phyloP scores from a whole-genome alignment of 2,329 filamentous ascomycete species.

The Karstenula rhodostoma region DNA sequence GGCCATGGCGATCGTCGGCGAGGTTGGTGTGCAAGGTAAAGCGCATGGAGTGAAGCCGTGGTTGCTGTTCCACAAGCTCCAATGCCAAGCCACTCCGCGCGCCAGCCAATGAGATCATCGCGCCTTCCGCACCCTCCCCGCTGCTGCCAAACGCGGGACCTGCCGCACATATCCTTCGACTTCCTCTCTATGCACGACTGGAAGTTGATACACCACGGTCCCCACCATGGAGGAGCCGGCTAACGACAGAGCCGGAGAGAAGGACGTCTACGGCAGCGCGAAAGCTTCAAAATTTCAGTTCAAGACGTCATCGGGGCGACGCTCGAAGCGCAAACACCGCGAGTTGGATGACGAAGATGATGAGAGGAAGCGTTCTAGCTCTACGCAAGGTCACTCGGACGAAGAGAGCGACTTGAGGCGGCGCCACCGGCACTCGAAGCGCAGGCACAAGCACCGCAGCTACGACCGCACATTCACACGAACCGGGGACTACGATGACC shows the following conservation, averaged over 20 bases:
- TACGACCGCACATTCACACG: conserved; percentile 35
- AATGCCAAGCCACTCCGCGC: conserved; percentile 29
- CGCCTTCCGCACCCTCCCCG: conserved; percentile 37
- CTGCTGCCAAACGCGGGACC: background rate
- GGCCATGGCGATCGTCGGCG: conserved; percentile 39
- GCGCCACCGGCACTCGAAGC: conserved; percentile 26
- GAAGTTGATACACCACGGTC: conserved; percentile 18
- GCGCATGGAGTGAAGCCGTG: background rate
- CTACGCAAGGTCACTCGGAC: conserved; percentile 27
- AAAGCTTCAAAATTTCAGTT: conserved; percentile 51
- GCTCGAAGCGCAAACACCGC: conserved; percentile 29
- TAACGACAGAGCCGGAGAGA: conserved; percentile 26
- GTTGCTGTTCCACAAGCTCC: conserved; percentile 9
- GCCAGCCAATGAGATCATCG: conserved; percentile 38
- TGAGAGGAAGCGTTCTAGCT: conserved; percentile 9
- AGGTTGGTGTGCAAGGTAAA: background rate
- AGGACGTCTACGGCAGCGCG: conserved; percentile 33
- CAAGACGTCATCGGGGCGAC: conserved; percentile 40
- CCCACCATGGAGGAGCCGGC: conserved; percentile 40
- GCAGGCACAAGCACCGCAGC: conserved; percentile 24
- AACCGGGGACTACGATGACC: conserved; percentile 44
- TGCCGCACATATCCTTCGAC: background rate
- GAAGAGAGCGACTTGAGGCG: conserved; percentile 21
- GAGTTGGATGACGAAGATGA: conserved; percentile 20
- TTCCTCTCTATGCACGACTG: conserved; percentile 28